Base-by-base conservation (phyloP, 2,329 filamentous ascomycete species). In the Colletotrichum neosansevieriae region DNA sequence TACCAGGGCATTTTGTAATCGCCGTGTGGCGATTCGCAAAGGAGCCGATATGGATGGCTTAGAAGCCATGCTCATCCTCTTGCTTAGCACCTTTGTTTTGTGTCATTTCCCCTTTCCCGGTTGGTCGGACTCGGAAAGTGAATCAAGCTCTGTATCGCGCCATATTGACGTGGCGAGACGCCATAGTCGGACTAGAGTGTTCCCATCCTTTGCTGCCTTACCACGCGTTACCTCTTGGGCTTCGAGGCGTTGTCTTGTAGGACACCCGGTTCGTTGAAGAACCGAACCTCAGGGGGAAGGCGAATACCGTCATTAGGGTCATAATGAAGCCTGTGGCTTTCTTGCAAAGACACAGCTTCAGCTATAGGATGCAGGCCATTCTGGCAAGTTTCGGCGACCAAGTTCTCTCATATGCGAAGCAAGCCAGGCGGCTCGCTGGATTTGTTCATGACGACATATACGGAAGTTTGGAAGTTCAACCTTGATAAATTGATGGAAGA, bases 401-500 rank as follows among this genome's bases (percentile, higher is more conserved):
- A 9, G 6, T 29, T 9, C 29, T 29, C 29, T 29, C 6, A 2
- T 7, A 1, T 6, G 29, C 29, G n/a, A 19, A 19, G 42, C n/a
- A 45, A 19, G 42, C 42, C 42, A n/a, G 13, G 13, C 15, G 15
- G 9, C 11, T 11, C 17, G 6, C n/a, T 19, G 42, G 6, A 6
- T 4, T 12, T 15, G 13, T 11, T 38, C 12, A 45, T 29, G 17
- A 15, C 6, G 6, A 45, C n/a, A 10, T 19, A 4, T 10, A 53
- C 15, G 34, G n/a, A 40, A n/a, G 36, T 13, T 29, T 19, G 40
- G 19, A n/a, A 24, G 15, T 15, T 19, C 24, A 24, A 24, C 32
- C 57, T 32, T 6, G 29, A 34, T 47, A 19, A 51, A 51, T 63
- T 51, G 44, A 58, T 38, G 44, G 24, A 50, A 53, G 19, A n/a